Percentiles rank a stretch among this genome's conserved stretches.
Evolutionary conservation across 1,284 basidiomycete genomes (phyloP).

Genomic region (Tetrapyrgos nigripes): DNA sequence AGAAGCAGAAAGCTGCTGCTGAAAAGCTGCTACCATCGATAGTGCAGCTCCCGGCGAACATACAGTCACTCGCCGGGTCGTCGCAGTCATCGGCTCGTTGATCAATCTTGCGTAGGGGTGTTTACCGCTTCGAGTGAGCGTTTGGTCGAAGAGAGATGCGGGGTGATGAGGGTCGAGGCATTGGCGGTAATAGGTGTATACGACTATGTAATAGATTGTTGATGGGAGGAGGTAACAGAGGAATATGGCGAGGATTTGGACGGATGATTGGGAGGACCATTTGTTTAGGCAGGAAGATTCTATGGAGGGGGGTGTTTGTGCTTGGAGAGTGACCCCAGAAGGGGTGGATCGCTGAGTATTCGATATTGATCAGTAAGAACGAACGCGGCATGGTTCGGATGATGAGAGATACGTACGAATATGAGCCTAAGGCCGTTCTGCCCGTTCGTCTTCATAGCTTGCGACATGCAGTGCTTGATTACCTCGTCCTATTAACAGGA

Average conservation of each 20-base stretch:
- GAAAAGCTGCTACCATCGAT: neutral
- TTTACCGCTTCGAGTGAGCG: slow-evolving; percentile 1
- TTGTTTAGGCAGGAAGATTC: slow-evolving; percentile 7
- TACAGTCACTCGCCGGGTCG: neutral
- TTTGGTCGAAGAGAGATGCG: slow-evolving; percentile 9
- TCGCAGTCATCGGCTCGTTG: slow-evolving; percentile 1
- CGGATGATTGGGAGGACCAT: slow-evolving; percentile 15
- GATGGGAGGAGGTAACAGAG: slow-evolving; percentile 13
- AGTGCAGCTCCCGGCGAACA: neutral
- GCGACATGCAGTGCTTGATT: slow-evolving; percentile 10
- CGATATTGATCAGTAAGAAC: neutral
- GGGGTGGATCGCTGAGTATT: neutral
- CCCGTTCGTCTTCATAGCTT: slow-evolving; percentile 1
- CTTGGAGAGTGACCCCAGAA: too few species aligned
- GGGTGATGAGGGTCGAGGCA: slow-evolving; percentile 13
- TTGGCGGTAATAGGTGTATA: slow-evolving; percentile 14
- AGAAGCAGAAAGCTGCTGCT: neutral
- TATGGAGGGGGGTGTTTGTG: neutral
- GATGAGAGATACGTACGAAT: neutral
- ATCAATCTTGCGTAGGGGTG: slow-evolving; percentile 9
- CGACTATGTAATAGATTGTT: slow-evolving; percentile 7
- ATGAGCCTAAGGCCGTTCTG: slow-evolving; percentile 8
- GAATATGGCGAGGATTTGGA: slow-evolving; percentile 14
- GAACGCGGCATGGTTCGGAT: neutral
- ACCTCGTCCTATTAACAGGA: slow-evolving; percentile 8